These are phyloP conservation scores for Cutaneotrichosporon mucoides DNA, from an alignment of 1,284 basidiomycete genomes.

Conservation along the genomic window DNA sequence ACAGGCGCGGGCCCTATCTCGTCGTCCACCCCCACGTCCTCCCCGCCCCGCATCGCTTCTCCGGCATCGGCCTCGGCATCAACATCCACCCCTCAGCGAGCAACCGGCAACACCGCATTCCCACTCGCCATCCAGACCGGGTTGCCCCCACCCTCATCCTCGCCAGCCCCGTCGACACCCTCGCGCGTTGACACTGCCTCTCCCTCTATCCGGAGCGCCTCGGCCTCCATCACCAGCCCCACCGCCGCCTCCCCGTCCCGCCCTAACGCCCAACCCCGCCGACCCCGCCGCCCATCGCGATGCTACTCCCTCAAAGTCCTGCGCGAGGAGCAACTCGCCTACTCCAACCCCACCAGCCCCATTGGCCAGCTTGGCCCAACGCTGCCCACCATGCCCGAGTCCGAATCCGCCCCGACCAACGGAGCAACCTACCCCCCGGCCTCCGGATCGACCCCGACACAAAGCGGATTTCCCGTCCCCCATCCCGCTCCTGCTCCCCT, in stretches of 20 bases:
- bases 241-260: neutral
- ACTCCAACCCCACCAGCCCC: neutral
- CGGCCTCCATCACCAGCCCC: neutral
- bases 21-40: too few relatives aligned
- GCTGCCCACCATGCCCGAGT: neutral
- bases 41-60: too few relatives aligned
- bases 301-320: constrained; percentile 7
- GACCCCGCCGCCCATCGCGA: neutral
- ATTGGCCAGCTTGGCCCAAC: neutral
- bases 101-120: too few relatives aligned
- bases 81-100: too few relatives aligned
- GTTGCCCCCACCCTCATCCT: too few relatives aligned
- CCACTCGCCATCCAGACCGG: too few relatives aligned
- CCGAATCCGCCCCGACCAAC: neutral
- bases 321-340: neutral
- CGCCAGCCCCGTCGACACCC: too few relatives aligned
- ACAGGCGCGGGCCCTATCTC: too few relatives aligned
- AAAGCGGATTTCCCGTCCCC: neutral
- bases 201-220: neutral
- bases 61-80: too few relatives aligned
- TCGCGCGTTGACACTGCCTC: too few relatives aligned
- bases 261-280: neutral
- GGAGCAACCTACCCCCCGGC: too few relatives aligned
- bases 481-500: neutral
- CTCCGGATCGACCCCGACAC: too few relatives aligned